A percentile compares a stretch with the other conserved stretches of the same genome.
Evolutionary conservation across 1,284 basidiomycete species (phyloP).

Genomic region (Fomitopsis palustris): DNA sequence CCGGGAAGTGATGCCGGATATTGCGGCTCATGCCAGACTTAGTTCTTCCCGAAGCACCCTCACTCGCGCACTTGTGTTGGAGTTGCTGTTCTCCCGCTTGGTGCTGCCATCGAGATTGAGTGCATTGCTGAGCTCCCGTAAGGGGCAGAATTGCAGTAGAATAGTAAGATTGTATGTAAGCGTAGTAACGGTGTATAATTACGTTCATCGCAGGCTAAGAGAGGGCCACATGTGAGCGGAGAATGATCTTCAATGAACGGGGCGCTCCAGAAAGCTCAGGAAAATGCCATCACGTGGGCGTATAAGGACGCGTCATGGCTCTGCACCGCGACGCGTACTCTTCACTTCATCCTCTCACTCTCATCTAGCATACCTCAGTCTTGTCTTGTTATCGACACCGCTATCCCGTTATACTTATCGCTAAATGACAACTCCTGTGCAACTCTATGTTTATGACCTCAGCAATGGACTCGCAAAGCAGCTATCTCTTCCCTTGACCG

Average conservation of each 20-base stretch:
- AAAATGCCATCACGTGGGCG: neutral
- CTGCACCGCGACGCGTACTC: neutral
- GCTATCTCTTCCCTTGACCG: conserved; percentile 76
- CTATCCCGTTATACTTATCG: neutral
- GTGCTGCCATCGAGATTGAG: conserved; percentile 65
- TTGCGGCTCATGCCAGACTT: too few relatives aligned
- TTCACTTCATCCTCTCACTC: neutral
- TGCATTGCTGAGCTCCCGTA: conserved; percentile 49
- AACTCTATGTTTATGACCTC: conserved; percentile 88
- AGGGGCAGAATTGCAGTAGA: neutral
- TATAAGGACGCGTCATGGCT: neutral
- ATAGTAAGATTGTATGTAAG: neutral
- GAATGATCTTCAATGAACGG: neutral
- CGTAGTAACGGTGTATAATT: neutral
- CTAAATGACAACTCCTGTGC: conserved; percentile 25
- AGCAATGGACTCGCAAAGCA: conserved; percentile 80
- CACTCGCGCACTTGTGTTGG: conserved; percentile 68
- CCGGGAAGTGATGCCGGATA: too few relatives aligned
- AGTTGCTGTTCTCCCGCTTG: conserved; percentile 55
- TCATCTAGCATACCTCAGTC: neutral
- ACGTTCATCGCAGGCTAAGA: neutral
- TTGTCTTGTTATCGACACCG: neutral
- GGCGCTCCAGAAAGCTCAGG: neutral
- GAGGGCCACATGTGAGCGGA: too few relatives aligned
- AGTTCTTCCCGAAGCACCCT: conserved; percentile 47